Conservation (phyloP, 352 stramenopile genomes). For the Albugo candida region DNA sequence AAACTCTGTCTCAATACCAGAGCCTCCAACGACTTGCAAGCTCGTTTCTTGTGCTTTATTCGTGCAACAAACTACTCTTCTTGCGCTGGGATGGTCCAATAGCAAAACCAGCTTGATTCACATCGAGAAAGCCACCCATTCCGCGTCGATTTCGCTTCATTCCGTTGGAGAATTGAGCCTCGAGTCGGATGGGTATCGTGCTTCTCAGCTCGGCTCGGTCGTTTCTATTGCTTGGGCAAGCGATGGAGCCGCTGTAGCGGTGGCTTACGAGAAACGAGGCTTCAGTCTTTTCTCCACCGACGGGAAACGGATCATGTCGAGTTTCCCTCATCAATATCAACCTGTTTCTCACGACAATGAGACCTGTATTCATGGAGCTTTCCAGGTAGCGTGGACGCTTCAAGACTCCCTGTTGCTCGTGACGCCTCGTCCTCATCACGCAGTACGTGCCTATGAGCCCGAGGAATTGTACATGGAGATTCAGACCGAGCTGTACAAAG, state of each 20-base stretch:
- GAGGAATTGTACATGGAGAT: slow-evolving; percentile 24
- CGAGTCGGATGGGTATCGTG: slow-evolving; percentile 33
- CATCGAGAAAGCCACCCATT: too few species aligned
- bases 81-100: too few species aligned
- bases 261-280: slow-evolving; percentile 50
- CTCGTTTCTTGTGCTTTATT: too few species aligned
- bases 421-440: slow-evolving; percentile 18
- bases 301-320: slow-evolving; percentile 67
- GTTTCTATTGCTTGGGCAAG: slow-evolving; percentile 43
- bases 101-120: too few species aligned
- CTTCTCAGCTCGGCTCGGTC: slow-evolving; percentile 31
- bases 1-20: too few species aligned
- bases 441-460: neutral
- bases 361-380: slow-evolving; percentile 31
- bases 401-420: slow-evolving; percentile 42
- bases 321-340: slow-evolving; percentile 55
- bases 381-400: slow-evolving; percentile 34
- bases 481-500: slow-evolving; percentile 29
- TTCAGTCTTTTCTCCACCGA: slow-evolving; percentile 66
- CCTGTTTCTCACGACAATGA: slow-evolving; percentile 25
- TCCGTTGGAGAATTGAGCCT: slow-evolving; percentile 44
- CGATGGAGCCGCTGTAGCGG: slow-evolving; percentile 30
- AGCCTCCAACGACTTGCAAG: too few species aligned
- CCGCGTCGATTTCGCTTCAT: slow-evolving; percentile 11
- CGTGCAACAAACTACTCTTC: too few species aligned